Conservation (phyloP, 1,139 yeast genomes). For the Sugiyamaella novakii region DNA sequence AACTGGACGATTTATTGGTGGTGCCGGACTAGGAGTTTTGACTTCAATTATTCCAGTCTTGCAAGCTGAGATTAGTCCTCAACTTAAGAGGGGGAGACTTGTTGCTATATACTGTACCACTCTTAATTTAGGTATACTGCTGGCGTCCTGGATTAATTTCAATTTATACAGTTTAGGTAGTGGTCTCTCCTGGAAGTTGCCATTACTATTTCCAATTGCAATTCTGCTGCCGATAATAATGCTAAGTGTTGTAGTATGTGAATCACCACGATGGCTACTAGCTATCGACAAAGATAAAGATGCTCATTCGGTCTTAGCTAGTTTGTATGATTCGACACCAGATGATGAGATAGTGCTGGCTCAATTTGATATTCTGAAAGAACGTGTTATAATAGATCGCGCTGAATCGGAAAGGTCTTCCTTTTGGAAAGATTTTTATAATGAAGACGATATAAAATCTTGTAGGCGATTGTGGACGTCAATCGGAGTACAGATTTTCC, state of each 20-base stretch:
- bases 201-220: conserved; percentile 37
- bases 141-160: conserved; percentile 71
- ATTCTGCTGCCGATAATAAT: conserved; percentile 29
- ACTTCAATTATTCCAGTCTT: conserved; percentile 76
- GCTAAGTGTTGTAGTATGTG: conserved; percentile 53
- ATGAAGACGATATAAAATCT: conserved; percentile 20
- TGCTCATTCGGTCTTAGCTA: conserved; percentile 45
- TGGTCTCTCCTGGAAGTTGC: conserved; percentile 54
- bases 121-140: conserved; percentile 66
- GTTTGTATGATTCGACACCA: conserved; percentile 23
- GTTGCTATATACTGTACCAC: conserved; percentile 68
- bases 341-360: conserved; percentile 13
- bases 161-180: conserved; percentile 46
- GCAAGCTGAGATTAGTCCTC: conserved; percentile 74
- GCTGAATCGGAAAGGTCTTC: conserved; percentile 41
- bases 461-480: conserved; percentile 23
- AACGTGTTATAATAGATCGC: conserved; percentile 20
- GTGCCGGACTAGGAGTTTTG: conserved; percentile 74
- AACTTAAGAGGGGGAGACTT: conserved; percentile 68
- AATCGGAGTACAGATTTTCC: conserved; percentile 26
- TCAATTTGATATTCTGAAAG: conserved; percentile 33
- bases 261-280: conserved; percentile 66
- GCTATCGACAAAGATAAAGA: conserved; percentile 47
- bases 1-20: conserved; percentile 71
- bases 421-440: conserved; percentile 22